Evolutionary conservation across 139 green algal species (phyloP).

Genomic region (Protoeuglena noctilucae): DNA sequence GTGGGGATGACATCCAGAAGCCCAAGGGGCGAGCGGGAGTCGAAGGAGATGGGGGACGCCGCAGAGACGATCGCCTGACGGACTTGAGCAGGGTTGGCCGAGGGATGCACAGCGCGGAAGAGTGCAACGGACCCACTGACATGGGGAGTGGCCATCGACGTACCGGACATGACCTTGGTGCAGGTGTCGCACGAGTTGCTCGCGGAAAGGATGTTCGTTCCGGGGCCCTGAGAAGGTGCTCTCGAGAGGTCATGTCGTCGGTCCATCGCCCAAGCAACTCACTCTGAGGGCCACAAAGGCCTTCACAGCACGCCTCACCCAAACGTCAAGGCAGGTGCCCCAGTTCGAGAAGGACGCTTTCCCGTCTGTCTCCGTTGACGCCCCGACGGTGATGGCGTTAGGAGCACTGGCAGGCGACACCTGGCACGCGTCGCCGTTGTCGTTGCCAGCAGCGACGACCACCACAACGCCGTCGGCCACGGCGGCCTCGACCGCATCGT

Average conservation of each 20-base stretch:
- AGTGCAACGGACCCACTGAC: too few species aligned
- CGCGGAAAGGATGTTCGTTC: not conserved
- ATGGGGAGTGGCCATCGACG: constrained; percentile 75
- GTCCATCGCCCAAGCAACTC: too few species aligned
- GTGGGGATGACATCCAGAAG: too few species aligned
- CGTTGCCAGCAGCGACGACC: constrained; percentile 9
- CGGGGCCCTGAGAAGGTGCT: too few species aligned
- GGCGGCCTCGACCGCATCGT: constrained; percentile 4
- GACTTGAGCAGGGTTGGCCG: too few species aligned
- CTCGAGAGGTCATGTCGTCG: too few species aligned
- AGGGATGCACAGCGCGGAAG: too few species aligned
- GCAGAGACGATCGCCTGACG: too few species aligned
- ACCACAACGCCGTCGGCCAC: constrained; percentile 5
- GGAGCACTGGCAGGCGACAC: constrained; percentile 7
- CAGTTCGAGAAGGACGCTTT: constrained; percentile 2
- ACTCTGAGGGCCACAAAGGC: too few species aligned
- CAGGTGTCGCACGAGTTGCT: not conserved
- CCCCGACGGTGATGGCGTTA: constrained; percentile 1
- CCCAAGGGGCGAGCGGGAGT: too few species aligned
- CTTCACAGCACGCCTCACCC: too few species aligned
- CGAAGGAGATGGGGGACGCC: too few species aligned
- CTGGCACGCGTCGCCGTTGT: constrained; percentile 4
- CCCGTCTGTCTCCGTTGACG: constrained; percentile 1
- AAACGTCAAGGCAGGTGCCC: constrained; percentile 4
- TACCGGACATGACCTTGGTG: constrained; percentile 34